Evolutionary conservation across 78 protist genomes (phyloP).

Genomic region (Andalucia godoyi): DNA sequence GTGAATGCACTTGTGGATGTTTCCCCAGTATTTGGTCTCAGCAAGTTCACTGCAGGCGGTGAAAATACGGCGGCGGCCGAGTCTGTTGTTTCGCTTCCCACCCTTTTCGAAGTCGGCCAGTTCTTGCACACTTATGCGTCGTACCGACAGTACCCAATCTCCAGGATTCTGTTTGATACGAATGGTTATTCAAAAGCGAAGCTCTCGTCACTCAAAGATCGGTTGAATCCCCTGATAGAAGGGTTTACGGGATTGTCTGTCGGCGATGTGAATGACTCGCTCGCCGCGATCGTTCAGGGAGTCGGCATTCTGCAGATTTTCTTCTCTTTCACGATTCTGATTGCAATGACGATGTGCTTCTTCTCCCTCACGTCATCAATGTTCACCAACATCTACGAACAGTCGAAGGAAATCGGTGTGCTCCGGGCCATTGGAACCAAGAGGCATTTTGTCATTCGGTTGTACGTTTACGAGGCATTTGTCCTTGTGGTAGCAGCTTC

Average conservation of each 20-base stretch:
- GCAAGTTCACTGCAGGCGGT: slow-evolving; percentile 41
- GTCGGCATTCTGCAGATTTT: slow-evolving; percentile 34
- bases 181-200: too few relatives aligned
- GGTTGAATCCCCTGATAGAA: neutral
- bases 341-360: slow-evolving; percentile 75
- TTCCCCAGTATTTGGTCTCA: slow-evolving; percentile 30
- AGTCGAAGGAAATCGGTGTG: slow-evolving; percentile 78
- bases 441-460: neutral
- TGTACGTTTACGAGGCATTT: slow-evolving; percentile 80
- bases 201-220: neutral
- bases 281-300: slow-evolving; percentile 24
- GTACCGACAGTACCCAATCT: too few relatives aligned
- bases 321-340: slow-evolving; percentile 54
- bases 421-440: slow-evolving; percentile 37
- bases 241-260: too few relatives aligned
- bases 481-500: slow-evolving; percentile 70
- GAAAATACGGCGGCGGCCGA: slow-evolving; percentile 27
- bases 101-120: too few relatives aligned
- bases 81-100: slow-evolving; percentile 39
- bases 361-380: slow-evolving; percentile 60
- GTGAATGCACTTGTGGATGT: slow-evolving; percentile 25
- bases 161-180: too few relatives aligned
- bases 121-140: too few relatives aligned
- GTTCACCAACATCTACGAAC: slow-evolving; percentile 67
- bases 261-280: too few relatives aligned